Base-by-base conservation (phyloP, 2,329 filamentous ascomycete genomes). In the Ceratocystis variospora region DNA sequence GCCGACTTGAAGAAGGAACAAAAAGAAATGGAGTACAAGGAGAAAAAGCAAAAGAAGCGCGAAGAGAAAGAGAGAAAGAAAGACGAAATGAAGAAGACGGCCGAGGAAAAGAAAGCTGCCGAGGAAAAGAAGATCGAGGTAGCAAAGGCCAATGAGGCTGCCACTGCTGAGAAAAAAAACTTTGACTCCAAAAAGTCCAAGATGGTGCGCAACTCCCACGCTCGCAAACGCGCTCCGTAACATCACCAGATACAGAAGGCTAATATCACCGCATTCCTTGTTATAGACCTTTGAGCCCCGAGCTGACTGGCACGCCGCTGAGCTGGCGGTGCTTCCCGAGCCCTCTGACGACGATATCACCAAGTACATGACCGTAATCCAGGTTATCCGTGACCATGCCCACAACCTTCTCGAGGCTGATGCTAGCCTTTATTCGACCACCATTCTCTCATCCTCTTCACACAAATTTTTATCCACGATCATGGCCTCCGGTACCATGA, bases 381-480 rank as follows among this genome's bases (percentile, higher is more conserved):
- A 79, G 57, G 76, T 77, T 46, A 73, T 88, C 57, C 85, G 90
- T 72, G 77, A 84, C 15, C 85, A 96, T 74, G 91, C 90, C 2
- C 83, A 84, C 68, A 79, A 81, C 8, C 79, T 97, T 5, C 78
- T 97, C 22, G 86, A 95, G 65, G 80, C 84, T 31, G 94, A 99
- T 73, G 88, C 88, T 68, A 80, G 83, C 50, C 79, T 83, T 61
- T 99, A 96, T 76, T 81, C 81, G 66, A 83, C 85, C 31, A 87
- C 90, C 70, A 79, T 88, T 66, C 85, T 89, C 5, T 85, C 89
- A 63, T 90, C 90, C 31, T 94, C 93, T 1, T 93, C 92, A 50
- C 89, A 95, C 76, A 96, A 92, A 75, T 99, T 99, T 79, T 87
- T 97, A 80, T 90, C 92, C 1, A 96, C 91, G 19, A 96, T 99